Evolutionary conservation across 768 basidiomycete genomes (phyloP), one percentile per base, ranked within the genome.

Genomic region (Mycena latifolia): DNA sequence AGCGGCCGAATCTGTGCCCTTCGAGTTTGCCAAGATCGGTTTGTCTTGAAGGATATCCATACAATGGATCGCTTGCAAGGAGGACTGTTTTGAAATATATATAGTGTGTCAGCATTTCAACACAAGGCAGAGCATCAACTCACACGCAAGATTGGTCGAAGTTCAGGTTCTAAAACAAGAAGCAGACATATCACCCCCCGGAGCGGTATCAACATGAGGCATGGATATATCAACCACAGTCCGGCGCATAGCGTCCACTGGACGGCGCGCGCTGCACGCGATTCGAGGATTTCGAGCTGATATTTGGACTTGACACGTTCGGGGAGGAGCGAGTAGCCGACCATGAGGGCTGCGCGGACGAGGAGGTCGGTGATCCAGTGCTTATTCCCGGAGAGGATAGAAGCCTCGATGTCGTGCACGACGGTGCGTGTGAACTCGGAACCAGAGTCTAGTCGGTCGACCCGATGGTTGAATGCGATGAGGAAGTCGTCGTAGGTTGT

Each of bases 31-130:
- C 3, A 66, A n/a, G 18, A 61, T 39, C 18, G 58, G 58, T 8
- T 66, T 66, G 31, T 66, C 65, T 53, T 60, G 59, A 22, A 66
- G 64, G 41, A 66, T 66, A 35, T 66, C 64, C 58, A 60, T 61
- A 37, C 64, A 60, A 47, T 61, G 64, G 53, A 65, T 65, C 12
- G 64, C 58, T 33, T 60, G 64, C 45, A 65, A 33, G 4, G 65
- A 60, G 18, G 65, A 66, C 59, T 65, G 46, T 5, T 35, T 9
- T 17, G 1, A 46, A 46, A n/a, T n/a, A n/a, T n/a, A n/a, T n/a
- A n/a, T n/a, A n/a, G n/a, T 22, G 7, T 48, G 46, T 46, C 15
- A 55, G 39, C 20, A 2, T 28, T 5, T n/a, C n/a, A n/a, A n/a
- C n/a, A n/a, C n/a, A n/a, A n/a, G n/a, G n/a, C n/a, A n/a, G n/a